These are phyloP conservation scores for Coemansia sp. DNA, from an alignment of 192 early-diverging fungal species.

Conservation along the genomic window DNA sequence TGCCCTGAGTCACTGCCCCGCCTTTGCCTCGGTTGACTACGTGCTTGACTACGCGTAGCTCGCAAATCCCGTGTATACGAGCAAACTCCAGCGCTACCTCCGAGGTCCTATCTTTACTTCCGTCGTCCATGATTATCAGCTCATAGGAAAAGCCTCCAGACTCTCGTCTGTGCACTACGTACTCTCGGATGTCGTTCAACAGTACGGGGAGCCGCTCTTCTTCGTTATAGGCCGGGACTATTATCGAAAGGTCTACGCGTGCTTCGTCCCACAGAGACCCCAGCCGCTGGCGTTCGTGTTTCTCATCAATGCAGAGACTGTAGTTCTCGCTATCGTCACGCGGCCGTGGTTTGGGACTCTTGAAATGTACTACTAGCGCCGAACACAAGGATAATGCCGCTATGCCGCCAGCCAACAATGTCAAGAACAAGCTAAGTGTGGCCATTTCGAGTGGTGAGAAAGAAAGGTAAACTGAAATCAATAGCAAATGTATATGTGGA, in stretches of 20 bases:
- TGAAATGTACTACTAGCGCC: constrained; percentile 43
- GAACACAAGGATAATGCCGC: constrained; percentile 19
- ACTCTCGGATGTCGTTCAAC: constrained; percentile 76
- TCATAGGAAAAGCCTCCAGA: constrained; percentile 69
- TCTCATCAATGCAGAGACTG: constrained; percentile 43
- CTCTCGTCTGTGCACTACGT: constrained; percentile 59
- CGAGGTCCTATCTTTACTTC: constrained; percentile 76
- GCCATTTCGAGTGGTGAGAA: background rate
- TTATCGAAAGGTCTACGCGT: constrained; percentile 65
- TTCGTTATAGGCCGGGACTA: constrained; percentile 95
- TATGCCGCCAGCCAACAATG: constrained; percentile 11
- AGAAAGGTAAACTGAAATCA: background rate
- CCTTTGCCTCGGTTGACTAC: constrained; percentile 91
- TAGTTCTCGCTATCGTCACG: constrained; percentile 57
- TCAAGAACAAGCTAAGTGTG: constrained; percentile 11
- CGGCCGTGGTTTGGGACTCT: constrained; percentile 44
- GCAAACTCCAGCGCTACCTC: constrained; percentile 69
- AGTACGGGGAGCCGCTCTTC: constrained; percentile 78
- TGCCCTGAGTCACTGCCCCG: constrained; percentile 91
- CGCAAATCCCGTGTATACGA: constrained; percentile 55
- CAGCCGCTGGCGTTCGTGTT: constrained; percentile 37
- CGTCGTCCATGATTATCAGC: constrained; percentile 92
- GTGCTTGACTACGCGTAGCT: constrained; percentile 74
- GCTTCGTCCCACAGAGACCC: constrained; percentile 32
- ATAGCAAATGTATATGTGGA: background rate